Percentiles rank a stretch among this genome's conserved stretches.
Evolutionary conservation across 306 rosid species (phyloP).

Genomic region (Citrullus amarus): DNA sequence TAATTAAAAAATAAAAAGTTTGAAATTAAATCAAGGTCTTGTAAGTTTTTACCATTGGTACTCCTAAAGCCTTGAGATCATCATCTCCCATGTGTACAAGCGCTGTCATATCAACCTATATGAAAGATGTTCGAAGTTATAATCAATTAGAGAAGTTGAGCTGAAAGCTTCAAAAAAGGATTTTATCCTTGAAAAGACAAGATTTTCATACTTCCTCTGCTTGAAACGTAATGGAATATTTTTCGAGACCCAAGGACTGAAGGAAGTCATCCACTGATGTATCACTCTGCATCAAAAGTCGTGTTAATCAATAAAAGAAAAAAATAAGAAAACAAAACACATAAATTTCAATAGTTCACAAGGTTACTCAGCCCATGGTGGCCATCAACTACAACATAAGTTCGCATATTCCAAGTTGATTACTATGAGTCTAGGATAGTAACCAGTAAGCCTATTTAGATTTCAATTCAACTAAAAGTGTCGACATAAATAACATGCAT

Average conservation of each 20-base stretch:
- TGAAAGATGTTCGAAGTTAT: constrained; percentile 8
- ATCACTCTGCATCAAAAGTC: constrained; percentile 49
- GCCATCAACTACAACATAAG: not conserved
- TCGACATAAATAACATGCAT: not conserved
- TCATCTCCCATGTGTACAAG: constrained; percentile 94
- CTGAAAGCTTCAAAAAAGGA: constrained; percentile 4
- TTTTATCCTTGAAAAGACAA: not conserved
- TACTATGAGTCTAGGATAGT: not conserved
- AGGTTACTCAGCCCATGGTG: not conserved
- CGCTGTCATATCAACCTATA: constrained; percentile 95
- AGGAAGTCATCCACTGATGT: constrained; percentile 70
- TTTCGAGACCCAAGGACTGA: constrained; percentile 82
- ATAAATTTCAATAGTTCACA: not conserved
- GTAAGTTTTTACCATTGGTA: constrained; percentile 68
- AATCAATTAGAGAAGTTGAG: not conserved
- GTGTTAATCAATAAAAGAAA: not conserved
- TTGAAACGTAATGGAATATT: constrained; percentile 85
- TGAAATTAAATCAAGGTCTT: not conserved
- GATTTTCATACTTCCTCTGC: constrained; percentile 82
- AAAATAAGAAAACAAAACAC: not conserved
- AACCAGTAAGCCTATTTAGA: not conserved
- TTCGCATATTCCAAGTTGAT: not conserved
- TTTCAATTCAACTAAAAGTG: not conserved
- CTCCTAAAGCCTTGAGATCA: constrained; percentile 95
- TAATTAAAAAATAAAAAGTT: not conserved